phyloP scores from a whole-genome alignment of 805 yeast genomes.

The Metschnikowia proteae region DNA sequence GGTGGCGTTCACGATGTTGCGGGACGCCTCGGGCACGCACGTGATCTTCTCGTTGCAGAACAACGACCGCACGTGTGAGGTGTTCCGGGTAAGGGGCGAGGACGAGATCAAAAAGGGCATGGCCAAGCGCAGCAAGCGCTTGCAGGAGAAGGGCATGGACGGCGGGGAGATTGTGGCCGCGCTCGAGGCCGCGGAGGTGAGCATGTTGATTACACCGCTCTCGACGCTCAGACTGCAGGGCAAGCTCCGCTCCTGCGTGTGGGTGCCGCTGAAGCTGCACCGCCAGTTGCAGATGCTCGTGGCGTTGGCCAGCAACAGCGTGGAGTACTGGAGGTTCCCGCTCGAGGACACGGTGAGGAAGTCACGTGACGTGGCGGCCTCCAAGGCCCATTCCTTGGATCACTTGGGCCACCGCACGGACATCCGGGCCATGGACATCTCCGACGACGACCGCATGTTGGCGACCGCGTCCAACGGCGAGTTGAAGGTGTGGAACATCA shows the following conservation, averaged over 20 bases:
- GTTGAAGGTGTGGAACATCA: conserved; percentile 83
- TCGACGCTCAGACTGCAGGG: conserved; percentile 61
- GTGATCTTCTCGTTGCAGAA: conserved; percentile 69
- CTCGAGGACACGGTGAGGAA: conserved; percentile 57
- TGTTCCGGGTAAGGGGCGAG: conserved; percentile 69
- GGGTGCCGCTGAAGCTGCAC: conserved; percentile 47
- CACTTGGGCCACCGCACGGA: conserved; percentile 87
- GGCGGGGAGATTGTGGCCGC: conserved; percentile 52
- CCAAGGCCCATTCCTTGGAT: conserved; percentile 58
- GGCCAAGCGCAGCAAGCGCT: conserved; percentile 71
- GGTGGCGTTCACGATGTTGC: conserved; percentile 45
- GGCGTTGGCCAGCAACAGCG: conserved; percentile 67
- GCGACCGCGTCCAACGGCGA: conserved; percentile 91
- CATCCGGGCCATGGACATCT: conserved; percentile 75
- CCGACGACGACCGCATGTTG: conserved; percentile 73
- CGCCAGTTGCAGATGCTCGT: conserved; percentile 56
- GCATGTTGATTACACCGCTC: conserved; percentile 64
- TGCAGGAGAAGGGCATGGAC: conserved; percentile 63
- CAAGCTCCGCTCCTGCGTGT: conserved; percentile 63
- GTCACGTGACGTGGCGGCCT: conserved; percentile 32
- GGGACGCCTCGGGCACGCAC: conserved; percentile 28
- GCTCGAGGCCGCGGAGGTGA: conserved; percentile 44
- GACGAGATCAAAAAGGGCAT: conserved; percentile 79
- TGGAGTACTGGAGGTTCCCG: conserved; percentile 62
- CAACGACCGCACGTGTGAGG: conserved; percentile 73